A percentile compares a stretch with the other conserved stretches of the same genome.
phyloP scores from a whole-genome alignment of 2,329 filamentous ascomycete species.

The Tolypocladium tundrense region DNA sequence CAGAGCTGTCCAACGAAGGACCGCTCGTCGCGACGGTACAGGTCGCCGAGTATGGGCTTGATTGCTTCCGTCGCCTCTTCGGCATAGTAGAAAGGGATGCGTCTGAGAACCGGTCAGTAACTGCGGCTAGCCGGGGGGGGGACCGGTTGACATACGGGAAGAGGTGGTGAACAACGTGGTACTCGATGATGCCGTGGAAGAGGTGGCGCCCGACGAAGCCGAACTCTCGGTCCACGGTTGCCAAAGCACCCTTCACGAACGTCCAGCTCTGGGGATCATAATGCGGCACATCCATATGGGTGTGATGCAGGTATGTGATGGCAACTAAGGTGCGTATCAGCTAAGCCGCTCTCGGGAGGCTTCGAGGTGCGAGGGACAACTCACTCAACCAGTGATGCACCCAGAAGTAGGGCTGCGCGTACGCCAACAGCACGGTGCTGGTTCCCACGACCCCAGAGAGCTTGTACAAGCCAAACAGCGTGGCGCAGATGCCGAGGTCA shows the following conservation, averaged over 20 bases:
- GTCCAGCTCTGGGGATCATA: constrained; percentile 34
- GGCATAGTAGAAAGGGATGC: neutral
- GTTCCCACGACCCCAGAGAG: constrained; percentile 41
- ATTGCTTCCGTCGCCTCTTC: neutral
- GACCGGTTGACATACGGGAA: neutral
- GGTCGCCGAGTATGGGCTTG: neutral
- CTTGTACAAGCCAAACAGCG: constrained; percentile 38
- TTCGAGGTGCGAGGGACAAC: constrained; percentile 35
- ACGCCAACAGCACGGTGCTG: constrained; percentile 43
- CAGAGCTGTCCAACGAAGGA: neutral
- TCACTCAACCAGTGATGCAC: constrained; percentile 59
- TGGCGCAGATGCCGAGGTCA: constrained; percentile 47
- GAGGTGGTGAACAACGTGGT: constrained; percentile 39
- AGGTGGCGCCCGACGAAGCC: constrained; percentile 55
- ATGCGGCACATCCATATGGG: constrained; percentile 20
- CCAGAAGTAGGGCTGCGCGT: constrained; percentile 57
- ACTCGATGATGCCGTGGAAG: constrained; percentile 57
- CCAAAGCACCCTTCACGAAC: constrained; percentile 50
- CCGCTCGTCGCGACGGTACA: neutral
- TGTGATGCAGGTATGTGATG: neutral
- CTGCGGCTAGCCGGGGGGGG: neutral
- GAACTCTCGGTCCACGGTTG: constrained; percentile 55
- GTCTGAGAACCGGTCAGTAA: neutral
- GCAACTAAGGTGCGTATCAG: neutral
- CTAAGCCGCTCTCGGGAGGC: too few relatives aligned